Evolutionary conservation across 2,329 filamentous ascomycete species (phyloP), one percentile per base, ranked within the genome.

Genomic region (Curvularia spicifera): DNA sequence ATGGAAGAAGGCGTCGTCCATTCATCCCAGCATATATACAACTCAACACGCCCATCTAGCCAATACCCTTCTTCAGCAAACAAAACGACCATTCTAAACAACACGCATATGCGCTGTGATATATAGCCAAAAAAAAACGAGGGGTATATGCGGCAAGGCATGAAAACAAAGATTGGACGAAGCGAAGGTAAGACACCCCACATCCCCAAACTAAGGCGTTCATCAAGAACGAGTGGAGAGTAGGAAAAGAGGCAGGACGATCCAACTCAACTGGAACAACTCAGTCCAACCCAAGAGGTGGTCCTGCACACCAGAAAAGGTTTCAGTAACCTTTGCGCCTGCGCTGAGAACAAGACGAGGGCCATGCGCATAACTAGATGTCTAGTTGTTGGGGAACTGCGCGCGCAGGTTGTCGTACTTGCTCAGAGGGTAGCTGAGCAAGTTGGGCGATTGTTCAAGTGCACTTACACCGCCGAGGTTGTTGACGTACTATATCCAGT

Each of bases 331-430:
- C 15, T 24, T 28, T 26, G 42, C 42, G 42, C 24, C 42, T n/a
- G 15, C 15, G 42, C 42, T 28, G 9, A 31, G 26, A 31, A 18
- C 7, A 26, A n/a, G 13, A 26, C 6, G 13, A 45, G 26, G 4
- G 29, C 9, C 29, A 13, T 22, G 44, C 44, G 13, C 15, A 46
- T 18, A 12, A n/a, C n/a, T 12, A 20, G 26, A 46, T 13, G 2
- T 28, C 42, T 61, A 67, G 51, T 68, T 66, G 22, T 66, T 67
- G 3, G 67, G 67, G 9, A 72, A 64, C 9, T 64, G 65, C 18
- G 45, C 59, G 10, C 61, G 59, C 55, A 92, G 65, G 70, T 92
- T 92, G 51, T 91, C 88, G 67, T 91, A 92, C 78, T 89, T 89
- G 46, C 82, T 86, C 49, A 83, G 76, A 4, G 89, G 89, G 70